These are phyloP conservation scores for Coniochaeta sp. DNA, from an alignment of 2,329 filamentous ascomycete species.

Conservation along the genomic window DNA sequence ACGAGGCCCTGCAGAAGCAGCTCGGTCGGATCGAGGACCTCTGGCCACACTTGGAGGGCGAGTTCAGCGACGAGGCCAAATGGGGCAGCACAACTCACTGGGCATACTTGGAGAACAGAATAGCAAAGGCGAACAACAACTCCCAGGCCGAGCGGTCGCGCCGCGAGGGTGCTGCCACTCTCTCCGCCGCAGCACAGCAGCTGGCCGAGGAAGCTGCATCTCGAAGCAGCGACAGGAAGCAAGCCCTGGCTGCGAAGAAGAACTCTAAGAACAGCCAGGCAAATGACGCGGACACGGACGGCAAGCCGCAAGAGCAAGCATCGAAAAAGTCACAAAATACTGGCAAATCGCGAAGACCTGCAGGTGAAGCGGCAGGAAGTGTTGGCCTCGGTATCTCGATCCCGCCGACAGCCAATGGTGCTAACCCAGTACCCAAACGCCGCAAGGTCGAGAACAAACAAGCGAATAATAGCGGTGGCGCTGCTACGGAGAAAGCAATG, in stretches of 20 bases:
- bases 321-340: constrained; percentile 56
- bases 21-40: constrained; percentile 78
- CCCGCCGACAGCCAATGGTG: constrained; percentile 32
- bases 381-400: constrained; percentile 58
- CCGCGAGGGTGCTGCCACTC: constrained; percentile 69
- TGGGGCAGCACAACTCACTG: constrained; percentile 88
- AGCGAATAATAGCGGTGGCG: constrained; percentile 33
- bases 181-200: constrained; percentile 68
- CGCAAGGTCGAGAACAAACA: constrained; percentile 72
- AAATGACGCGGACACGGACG: constrained; percentile 56
- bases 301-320: constrained; percentile 31
- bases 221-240: constrained; percentile 76
- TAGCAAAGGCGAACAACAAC: constrained; percentile 45
- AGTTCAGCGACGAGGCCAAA: constrained; percentile 92
- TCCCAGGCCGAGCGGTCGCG: constrained; percentile 66
- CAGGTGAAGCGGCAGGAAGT: constrained; percentile 19
- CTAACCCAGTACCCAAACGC: constrained; percentile 57
- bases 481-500: constrained; percentile 60
- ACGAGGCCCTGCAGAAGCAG: constrained; percentile 80
- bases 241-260: constrained; percentile 71
- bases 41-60: constrained; percentile 76
- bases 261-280: constrained; percentile 59
- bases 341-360: constrained; percentile 56
- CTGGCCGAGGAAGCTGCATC: constrained; percentile 78
- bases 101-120: constrained; percentile 86